Base-by-base conservation (phyloP, 495 filamentous ascomycete species). In the Penicillium mononematosum region DNA sequence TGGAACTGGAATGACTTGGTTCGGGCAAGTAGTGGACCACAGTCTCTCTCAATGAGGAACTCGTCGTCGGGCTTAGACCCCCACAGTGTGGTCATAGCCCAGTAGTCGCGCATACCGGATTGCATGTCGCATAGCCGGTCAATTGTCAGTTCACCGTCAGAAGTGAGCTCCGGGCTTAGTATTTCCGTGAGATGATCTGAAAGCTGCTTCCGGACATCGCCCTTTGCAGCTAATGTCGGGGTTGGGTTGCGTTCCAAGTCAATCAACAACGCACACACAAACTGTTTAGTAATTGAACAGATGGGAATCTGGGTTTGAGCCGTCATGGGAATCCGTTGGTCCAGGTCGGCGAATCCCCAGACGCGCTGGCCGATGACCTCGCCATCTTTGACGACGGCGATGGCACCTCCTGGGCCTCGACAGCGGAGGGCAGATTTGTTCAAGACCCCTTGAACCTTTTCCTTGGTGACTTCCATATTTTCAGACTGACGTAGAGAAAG, bases 211-310 rank as follows among this genome's bases (percentile, higher is more conserved):
- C 51, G 56, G 19, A 62, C 56, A 22, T 66, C 56, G 1, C 65
- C 65, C 14, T 63, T 63, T 16, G 56, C 58, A 10, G 56, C 53
- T 51, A 67, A 57, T 4, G 48, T 47, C 10, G 67, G 55, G 1
- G 67, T 56, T 10, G 61, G 64, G 25, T 61, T 63, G 19, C 64
- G 67, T 19, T 72, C 38, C 5, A 74, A 53, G 38, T 74, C 71
- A 2, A 63, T 38, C 31, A 72, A 39, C 14, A 74, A 27, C 16
- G 61, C 64, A 43, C 69, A 72, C 1, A 74, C 44, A 19, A 72
- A 68, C 29, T 74, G 71, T 43, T 74, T 74, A 1, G 69, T 69
- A 44, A 72, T 74, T 8, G 71, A 74, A 42, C 71, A 74, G 25
- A 74, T 72, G 2, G 71, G 69, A 44, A 74, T 61, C 31, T 41